Percentiles rank a stretch among this genome's conserved stretches.
phyloP scores from a whole-genome alignment of 768 basidiomycete species.

The Amanita exitialis region DNA sequence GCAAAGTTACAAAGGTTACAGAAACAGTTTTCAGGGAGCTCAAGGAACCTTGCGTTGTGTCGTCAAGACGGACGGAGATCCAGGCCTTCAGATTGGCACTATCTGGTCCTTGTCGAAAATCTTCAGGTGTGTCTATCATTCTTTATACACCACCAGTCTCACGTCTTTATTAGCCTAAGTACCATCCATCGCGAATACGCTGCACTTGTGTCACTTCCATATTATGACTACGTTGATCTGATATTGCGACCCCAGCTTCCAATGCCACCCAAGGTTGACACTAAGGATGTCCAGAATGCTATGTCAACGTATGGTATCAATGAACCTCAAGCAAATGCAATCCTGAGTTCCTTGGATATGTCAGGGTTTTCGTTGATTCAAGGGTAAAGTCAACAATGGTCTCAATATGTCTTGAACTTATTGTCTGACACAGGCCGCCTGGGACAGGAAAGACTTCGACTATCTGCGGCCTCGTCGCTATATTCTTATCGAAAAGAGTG shows the following conservation, averaged over 20 bases:
- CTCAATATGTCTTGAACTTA: neutral
- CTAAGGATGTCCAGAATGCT: constrained; percentile 44
- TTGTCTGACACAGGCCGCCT: constrained; percentile 58
- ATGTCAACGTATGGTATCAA: constrained; percentile 74
- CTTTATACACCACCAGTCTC: neutral
- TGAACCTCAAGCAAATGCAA: constrained; percentile 89
- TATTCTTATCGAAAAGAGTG: constrained; percentile 55
- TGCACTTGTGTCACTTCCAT: constrained; percentile 73
- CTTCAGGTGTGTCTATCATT: constrained; percentile 49
- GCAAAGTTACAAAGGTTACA: constrained; percentile 24
- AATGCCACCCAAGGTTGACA: constrained; percentile 30
- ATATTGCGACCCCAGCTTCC: constrained; percentile 64
- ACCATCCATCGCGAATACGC: constrained; percentile 91
- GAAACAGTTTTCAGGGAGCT: constrained; percentile 28
- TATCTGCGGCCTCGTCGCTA: constrained; percentile 87
- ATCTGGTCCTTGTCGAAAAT: constrained; percentile 74
- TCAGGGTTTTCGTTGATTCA: constrained; percentile 88
- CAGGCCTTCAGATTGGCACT: constrained; percentile 53
- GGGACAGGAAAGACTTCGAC: constrained; percentile 99
- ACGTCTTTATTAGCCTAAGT: constrained; percentile 48
- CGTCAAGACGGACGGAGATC: constrained; percentile 31
- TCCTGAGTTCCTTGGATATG: constrained; percentile 59
- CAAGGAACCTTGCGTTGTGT: constrained; percentile 54
- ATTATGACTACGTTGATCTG: constrained; percentile 66
- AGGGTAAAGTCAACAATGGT: constrained; percentile 46